Evolutionary conservation across 768 basidiomycete genomes (phyloP).

Genomic region (Termitomyces sp.): DNA sequence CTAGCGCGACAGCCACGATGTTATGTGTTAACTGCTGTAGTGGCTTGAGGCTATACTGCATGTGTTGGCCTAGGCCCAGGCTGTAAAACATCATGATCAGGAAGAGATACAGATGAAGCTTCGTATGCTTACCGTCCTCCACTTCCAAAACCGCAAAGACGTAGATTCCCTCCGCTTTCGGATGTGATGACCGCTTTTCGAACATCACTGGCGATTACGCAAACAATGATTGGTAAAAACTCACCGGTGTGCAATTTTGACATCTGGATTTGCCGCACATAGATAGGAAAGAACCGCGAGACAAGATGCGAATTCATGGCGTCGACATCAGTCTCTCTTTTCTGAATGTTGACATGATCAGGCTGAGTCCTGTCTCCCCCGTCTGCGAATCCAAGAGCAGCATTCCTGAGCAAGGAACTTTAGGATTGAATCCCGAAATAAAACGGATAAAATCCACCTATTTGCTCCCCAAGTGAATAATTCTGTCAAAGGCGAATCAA

Average conservation of each 20-base stretch:
- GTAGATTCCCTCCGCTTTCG: slow-evolving; percentile 67
- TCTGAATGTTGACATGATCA: slow-evolving; percentile 60
- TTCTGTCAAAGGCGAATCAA: slow-evolving; percentile 39
- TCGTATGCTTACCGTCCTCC: slow-evolving; percentile 63
- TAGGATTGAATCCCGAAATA: background rate
- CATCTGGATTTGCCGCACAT: slow-evolving; percentile 69
- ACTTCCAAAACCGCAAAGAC: slow-evolving; percentile 85
- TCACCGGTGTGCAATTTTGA: slow-evolving; percentile 84
- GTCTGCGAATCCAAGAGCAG: slow-evolving; percentile 81
- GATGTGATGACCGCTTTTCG: slow-evolving; percentile 55
- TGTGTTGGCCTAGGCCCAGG: slow-evolving; percentile 71
- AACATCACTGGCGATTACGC: background rate
- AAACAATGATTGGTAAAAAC: slow-evolving; percentile 2
- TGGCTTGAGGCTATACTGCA: slow-evolving; percentile 67
- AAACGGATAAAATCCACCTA: slow-evolving; percentile 31
- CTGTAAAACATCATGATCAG: slow-evolving; percentile 27
- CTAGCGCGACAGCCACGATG: slow-evolving; percentile 70
- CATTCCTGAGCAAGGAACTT: slow-evolving; percentile 50
- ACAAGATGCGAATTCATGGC: slow-evolving; percentile 24
- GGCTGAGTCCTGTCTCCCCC: slow-evolving; percentile 73
- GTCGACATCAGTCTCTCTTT: slow-evolving; percentile 25
- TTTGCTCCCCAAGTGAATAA: slow-evolving; percentile 89
- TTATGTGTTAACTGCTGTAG: slow-evolving; percentile 50
- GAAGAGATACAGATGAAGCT: background rate
- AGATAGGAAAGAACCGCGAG: slow-evolving; percentile 56